Evolutionary conservation across 306 rosid species (phyloP).

Genomic region (Quercus engelmannii): DNA sequence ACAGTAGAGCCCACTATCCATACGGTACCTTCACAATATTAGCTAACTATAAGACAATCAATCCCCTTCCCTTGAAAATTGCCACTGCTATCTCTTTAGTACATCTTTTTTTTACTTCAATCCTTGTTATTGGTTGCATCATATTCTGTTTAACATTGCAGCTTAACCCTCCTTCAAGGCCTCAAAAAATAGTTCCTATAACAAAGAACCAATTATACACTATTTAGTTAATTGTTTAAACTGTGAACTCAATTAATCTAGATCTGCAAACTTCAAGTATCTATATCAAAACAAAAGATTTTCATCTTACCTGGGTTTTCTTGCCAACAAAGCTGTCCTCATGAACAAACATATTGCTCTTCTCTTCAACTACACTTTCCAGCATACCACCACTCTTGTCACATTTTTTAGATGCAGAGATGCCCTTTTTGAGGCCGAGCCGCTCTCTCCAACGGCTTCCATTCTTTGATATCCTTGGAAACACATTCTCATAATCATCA

Average conservation of each 20-base stretch:
- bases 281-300: not conserved
- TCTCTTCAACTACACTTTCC: conserved; percentile 57
- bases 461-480: conserved; percentile 56
- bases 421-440: conserved; percentile 54
- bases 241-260: not conserved
- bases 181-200: not conserved
- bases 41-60: not conserved
- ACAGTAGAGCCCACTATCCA: not conserved
- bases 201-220: not conserved
- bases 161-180: not conserved
- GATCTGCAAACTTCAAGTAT: not conserved
- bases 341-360: conserved; percentile 39
- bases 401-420: conserved; percentile 39
- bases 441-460: conserved; percentile 72
- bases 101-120: too few species aligned
- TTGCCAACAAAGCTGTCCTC: conserved; percentile 41
- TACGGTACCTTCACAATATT: not conserved
- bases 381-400: conserved; percentile 46
- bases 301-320: conserved; percentile 50
- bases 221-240: not conserved
- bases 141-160: not conserved
- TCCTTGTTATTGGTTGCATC: too few species aligned
- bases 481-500: conserved; percentile 35
- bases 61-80: not conserved
- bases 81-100: not conserved